Base-by-base conservation (phyloP, 306 rosid genomes). In the Cicer pinnatifidum region DNA sequence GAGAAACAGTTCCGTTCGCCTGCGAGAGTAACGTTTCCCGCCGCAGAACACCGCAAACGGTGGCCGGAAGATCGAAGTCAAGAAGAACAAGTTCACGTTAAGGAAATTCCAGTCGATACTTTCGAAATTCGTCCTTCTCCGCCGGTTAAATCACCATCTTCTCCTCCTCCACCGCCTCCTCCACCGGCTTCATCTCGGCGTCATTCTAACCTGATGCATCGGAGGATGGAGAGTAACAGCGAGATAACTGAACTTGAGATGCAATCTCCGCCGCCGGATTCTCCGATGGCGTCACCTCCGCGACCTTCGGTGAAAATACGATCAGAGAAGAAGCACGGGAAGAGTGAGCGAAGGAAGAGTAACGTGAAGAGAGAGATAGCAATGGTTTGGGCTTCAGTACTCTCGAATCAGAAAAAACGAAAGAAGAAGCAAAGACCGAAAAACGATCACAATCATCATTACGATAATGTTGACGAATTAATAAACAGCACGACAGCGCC, bases 61-160 rank as follows among this genome's bases (percentile, higher is more conserved):
- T 67, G 11, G 78, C 75, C 57, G 48, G 82, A 11, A 17, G 17
- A 33, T n/a, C 59, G 33, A 12, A 28, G 2, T 54, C 23, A 39
- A 43, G 1, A 16, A 5, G 23, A 41, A 43, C 74, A 48, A 53
- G 80, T 10, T 15, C 82, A 47, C 0, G 67, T 80, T 13, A 92
- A 92, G 84, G 93, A 76, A 78, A 88, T 93, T 75, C 92, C 81
- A 11, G 90, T 89, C 0, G 97, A 89, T 47, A 82, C 89, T 0
- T 85, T 77, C 37, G 81, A 69, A 9, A 38, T 48, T 40, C 82
- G 62, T 12, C 6, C 82, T 23, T 41, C 75, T 0, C 41, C 62
- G 2, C 71, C 60, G 51, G 64, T 80, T 7, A 73, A 58, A 47
- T 43, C 85, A 7, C 67, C 75, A 43, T 86, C 85, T 0, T 81